Evolutionary conservation across 2,329 filamentous ascomycete species (phyloP).

Genomic region (Colletotrichum shisoi): DNA sequence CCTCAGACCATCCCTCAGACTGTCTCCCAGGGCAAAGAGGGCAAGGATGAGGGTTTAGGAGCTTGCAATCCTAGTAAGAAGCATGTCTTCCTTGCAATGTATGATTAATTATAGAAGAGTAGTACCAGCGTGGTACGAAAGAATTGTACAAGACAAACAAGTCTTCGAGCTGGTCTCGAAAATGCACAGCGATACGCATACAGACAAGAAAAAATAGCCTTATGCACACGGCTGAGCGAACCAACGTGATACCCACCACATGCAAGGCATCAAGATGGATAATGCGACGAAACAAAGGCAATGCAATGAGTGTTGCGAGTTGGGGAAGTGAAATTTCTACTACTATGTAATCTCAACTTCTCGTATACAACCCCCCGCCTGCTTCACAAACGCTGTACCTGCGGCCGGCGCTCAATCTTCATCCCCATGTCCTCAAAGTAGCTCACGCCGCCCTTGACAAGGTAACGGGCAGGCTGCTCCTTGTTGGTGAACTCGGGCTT

Average conservation of each 20-base stretch:
- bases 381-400: slow-evolving; percentile 16
- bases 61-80: background rate
- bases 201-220: no score
- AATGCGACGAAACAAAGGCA: background rate
- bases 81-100: background rate
- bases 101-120: background rate
- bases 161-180: background rate
- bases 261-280: background rate
- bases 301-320: background rate
- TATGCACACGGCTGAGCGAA: background rate
- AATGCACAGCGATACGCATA: background rate
- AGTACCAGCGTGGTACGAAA: background rate
- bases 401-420: slow-evolving; percentile 42
- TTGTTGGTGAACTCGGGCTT: slow-evolving; percentile 45
- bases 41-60: no score
- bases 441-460: slow-evolving; percentile 53
- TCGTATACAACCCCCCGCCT: background rate
- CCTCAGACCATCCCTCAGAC: no score
- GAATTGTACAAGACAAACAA: background rate
- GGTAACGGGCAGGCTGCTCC: slow-evolving; percentile 47
- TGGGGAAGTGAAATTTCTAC: background rate
- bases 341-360: background rate
- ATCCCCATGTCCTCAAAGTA: slow-evolving; percentile 54
- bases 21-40: no score
- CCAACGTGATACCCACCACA: background rate